phyloP scores from a whole-genome alignment of 2,329 filamentous ascomycete genomes.

The Monosporascus sp. region DNA sequence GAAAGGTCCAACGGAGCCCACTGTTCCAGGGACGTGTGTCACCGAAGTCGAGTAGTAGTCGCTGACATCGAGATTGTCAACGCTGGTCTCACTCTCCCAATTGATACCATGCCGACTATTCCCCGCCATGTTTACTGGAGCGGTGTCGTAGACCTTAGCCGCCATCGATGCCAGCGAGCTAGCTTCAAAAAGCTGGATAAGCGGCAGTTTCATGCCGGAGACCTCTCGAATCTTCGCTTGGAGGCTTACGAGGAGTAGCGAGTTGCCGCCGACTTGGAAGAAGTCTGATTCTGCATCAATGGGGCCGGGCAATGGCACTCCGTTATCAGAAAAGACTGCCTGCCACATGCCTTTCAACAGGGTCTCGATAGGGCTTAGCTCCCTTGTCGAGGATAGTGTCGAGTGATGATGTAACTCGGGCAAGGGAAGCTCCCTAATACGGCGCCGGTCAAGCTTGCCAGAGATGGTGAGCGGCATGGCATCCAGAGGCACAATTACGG shows the following conservation, averaged over 20 bases:
- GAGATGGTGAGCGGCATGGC: constrained; percentile 24
- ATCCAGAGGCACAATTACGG: constrained; percentile 19
- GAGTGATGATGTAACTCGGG: constrained; percentile 3
- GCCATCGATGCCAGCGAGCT: constrained; percentile 37
- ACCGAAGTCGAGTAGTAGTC: no score
- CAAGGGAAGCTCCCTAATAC: constrained; percentile 19
- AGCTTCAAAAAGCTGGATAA: constrained; percentile 32
- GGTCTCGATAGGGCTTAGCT: neutral
- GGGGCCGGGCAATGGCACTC: constrained; percentile 10
- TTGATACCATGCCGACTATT: constrained; percentile 14
- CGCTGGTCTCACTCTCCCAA: constrained; percentile 32
- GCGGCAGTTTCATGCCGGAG: constrained; percentile 25
- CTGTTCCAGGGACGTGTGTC: no score
- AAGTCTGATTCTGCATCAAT: constrained; percentile 28
- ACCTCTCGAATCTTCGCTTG: constrained; percentile 26
- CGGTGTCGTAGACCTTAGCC: neutral
- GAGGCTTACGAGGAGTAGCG: constrained; percentile 34
- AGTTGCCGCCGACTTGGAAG: constrained; percentile 37
- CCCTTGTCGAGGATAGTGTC: neutral
- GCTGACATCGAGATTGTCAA: neutral
- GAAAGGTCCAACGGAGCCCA: no score
- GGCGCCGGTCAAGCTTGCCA: constrained; percentile 29
- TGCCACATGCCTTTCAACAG: constrained; percentile 11
- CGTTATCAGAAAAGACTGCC: constrained; percentile 13
- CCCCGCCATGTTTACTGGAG: no score